Evolutionary conservation across 2,329 filamentous ascomycete genomes (phyloP).

Genomic region (Aspergillus sp.): DNA sequence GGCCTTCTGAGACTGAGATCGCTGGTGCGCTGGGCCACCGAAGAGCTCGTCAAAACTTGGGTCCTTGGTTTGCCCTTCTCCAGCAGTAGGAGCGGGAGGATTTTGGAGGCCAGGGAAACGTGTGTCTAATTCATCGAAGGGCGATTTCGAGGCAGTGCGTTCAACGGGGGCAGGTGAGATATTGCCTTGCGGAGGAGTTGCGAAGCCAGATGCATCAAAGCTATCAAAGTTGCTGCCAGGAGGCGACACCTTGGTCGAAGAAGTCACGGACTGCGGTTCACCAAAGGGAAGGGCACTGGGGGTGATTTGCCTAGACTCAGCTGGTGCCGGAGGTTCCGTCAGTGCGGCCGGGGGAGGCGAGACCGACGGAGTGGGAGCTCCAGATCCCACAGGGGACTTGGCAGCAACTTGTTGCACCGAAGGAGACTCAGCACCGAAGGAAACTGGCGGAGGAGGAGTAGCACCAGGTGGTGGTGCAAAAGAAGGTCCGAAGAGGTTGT

Average conservation of each 20-base stretch:
- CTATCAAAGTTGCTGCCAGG: slow-evolving; percentile 59
- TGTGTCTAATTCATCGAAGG: slow-evolving; percentile 27
- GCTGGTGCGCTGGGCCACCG: slow-evolving; percentile 36
- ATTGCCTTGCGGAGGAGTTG: slow-evolving; percentile 37
- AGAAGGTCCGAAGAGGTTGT: slow-evolving; percentile 75
- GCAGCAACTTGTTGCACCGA: slow-evolving; percentile 30
- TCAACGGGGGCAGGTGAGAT: slow-evolving; percentile 11
- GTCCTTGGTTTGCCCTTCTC: slow-evolving; percentile 25
- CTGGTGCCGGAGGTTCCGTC: slow-evolving; percentile 51
- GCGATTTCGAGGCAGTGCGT: slow-evolving; percentile 18
- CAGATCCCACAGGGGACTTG: slow-evolving; percentile 41
- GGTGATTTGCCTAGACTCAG: slow-evolving; percentile 69
- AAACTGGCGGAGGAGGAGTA: slow-evolving; percentile 48
- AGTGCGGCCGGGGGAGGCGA: slow-evolving; percentile 49
- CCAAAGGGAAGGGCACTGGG: slow-evolving; percentile 68
- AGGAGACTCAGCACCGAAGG: slow-evolving; percentile 52
- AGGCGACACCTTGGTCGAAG: slow-evolving; percentile 71
- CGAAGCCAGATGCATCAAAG: slow-evolving; percentile 40
- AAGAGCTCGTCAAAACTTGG: slow-evolving; percentile 43
- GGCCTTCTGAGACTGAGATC: slow-evolving; percentile 41
- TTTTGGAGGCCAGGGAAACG: slow-evolving; percentile 17
- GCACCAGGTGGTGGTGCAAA: slow-evolving; percentile 44
- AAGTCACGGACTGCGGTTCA: slow-evolving; percentile 62
- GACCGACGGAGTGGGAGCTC: slow-evolving; percentile 54
- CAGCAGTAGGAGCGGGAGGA: slow-evolving; percentile 41